Percentiles rank a stretch among this genome's conserved stretches.
phyloP scores from a whole-genome alignment of 2,329 filamentous ascomycete species.

The Aspergillus amoenus region DNA sequence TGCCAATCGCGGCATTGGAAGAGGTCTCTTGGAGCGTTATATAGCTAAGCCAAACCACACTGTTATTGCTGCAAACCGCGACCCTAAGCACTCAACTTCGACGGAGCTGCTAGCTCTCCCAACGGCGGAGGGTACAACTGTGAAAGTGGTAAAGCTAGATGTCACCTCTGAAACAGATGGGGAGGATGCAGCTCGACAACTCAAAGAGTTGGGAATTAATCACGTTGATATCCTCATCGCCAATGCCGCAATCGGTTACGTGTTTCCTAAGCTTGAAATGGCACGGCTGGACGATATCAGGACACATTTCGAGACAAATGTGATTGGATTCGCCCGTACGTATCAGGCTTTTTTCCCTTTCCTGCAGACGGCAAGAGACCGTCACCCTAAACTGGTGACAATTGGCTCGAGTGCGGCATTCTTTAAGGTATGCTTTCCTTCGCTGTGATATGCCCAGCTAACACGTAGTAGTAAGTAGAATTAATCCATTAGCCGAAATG shows the following conservation, averaged over 20 bases:
- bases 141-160: constrained; percentile 49
- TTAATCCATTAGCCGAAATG: background rate
- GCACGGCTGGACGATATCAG: constrained; percentile 19
- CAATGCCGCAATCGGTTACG: constrained; percentile 48
- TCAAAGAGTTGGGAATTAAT: constrained; percentile 34
- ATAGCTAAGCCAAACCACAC: constrained; percentile 7
- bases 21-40: constrained; percentile 9
- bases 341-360: constrained; percentile 17
- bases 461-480: background rate
- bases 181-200: constrained; percentile 30
- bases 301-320: constrained; percentile 34
- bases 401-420: constrained; percentile 14
- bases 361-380: constrained; percentile 6
- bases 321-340: constrained; percentile 27
- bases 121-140: constrained; percentile 30
- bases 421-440: background rate
- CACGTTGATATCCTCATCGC: constrained; percentile 53
- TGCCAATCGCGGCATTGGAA: constrained; percentile 11
- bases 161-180: constrained; percentile 35
- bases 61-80: constrained; percentile 8
- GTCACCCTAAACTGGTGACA: constrained; percentile 16
- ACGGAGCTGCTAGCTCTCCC: constrained; percentile 28
- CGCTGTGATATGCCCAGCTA: background rate
- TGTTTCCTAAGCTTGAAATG: constrained; percentile 17
- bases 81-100: constrained; percentile 1